Percentiles rank a stretch among this genome's conserved stretches.
Conservation (phyloP, 1,139 yeast species). For the Diutina pseudorugosa region DNA sequence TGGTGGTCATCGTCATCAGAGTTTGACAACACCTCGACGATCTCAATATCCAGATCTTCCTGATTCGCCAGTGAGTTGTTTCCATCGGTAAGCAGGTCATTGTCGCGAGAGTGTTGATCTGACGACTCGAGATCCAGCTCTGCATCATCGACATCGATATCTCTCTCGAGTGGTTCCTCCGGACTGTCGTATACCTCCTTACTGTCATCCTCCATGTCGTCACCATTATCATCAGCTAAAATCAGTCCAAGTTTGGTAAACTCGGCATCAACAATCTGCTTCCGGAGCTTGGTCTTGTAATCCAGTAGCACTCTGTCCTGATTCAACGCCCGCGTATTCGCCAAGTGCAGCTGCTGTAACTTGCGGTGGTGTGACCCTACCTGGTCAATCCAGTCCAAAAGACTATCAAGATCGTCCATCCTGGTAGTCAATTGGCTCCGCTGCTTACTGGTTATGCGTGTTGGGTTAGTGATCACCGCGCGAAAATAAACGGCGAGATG, state of each 20-base stretch:
- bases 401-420: background rate
- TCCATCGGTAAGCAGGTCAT: background rate
- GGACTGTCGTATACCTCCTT: background rate
- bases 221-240: background rate
- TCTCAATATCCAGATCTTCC: constrained; percentile 6
- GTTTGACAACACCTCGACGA: background rate
- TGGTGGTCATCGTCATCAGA: background rate
- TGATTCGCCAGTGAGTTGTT: constrained; percentile 5
- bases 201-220: background rate
- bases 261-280: background rate
- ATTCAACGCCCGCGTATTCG: background rate
- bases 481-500: background rate
- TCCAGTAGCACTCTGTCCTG: background rate
- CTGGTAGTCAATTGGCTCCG: background rate
- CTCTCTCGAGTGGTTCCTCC: constrained; percentile 6
- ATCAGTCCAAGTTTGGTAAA: background rate
- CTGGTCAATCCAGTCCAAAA: background rate
- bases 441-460: background rate
- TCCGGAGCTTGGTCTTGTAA: background rate
- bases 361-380: background rate
- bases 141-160: constrained; percentile 1
- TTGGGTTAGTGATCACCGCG: background rate
- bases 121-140: background rate
- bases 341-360: background rate
- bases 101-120: background rate